These are phyloP conservation scores for Colletotrichum shisoi DNA, from an alignment of 2,329 filamentous ascomycete genomes.

Conservation along the genomic window DNA sequence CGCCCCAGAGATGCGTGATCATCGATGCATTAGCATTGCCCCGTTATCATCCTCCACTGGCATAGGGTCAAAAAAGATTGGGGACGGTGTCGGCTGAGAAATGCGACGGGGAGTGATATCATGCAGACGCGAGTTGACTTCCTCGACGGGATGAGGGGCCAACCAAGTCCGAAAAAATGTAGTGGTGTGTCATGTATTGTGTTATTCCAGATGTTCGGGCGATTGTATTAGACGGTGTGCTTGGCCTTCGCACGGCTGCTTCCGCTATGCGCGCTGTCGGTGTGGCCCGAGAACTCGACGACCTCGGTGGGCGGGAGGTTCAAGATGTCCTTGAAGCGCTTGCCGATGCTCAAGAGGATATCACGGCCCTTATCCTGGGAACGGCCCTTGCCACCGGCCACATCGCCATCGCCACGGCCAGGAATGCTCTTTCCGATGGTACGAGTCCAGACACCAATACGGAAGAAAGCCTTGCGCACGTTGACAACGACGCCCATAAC, in stretches of 20 bases:
- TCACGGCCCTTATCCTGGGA: slow-evolving; percentile 83
- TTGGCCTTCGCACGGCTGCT: slow-evolving; percentile 97
- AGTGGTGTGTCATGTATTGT: slow-evolving; percentile 26
- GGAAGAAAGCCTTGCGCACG: slow-evolving; percentile 97
- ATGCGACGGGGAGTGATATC: slow-evolving; percentile 36
- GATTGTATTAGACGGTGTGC: slow-evolving; percentile 72
- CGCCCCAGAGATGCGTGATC: slow-evolving; percentile 38
- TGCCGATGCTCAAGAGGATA: slow-evolving; percentile 82
- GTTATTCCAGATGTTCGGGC: slow-evolving; percentile 14
- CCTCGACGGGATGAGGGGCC: slow-evolving; percentile 23
- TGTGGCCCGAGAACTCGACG: slow-evolving; percentile 96
- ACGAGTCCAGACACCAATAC: slow-evolving; percentile 96
- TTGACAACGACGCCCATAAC: slow-evolving; percentile 99
- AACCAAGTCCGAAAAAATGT: slow-evolving; percentile 29
- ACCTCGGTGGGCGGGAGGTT: slow-evolving; percentile 77
- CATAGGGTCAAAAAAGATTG: slow-evolving; percentile 30
- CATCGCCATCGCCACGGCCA: slow-evolving; percentile 75
- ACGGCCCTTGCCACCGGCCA: slow-evolving; percentile 79
- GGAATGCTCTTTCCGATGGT: slow-evolving; percentile 87
- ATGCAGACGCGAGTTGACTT: slow-evolving; percentile 25
- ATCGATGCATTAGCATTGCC: slow-evolving; percentile 38
- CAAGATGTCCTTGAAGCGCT: slow-evolving; percentile 90
- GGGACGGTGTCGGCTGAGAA: slow-evolving; percentile 31
- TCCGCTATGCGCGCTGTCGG: slow-evolving; percentile 88
- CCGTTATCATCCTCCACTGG: slow-evolving; percentile 12